Evolutionary conservation across 1,139 yeast species (phyloP), one percentile per base, ranked within the genome.

Genomic region (Blastobotrys arbuscula): DNA sequence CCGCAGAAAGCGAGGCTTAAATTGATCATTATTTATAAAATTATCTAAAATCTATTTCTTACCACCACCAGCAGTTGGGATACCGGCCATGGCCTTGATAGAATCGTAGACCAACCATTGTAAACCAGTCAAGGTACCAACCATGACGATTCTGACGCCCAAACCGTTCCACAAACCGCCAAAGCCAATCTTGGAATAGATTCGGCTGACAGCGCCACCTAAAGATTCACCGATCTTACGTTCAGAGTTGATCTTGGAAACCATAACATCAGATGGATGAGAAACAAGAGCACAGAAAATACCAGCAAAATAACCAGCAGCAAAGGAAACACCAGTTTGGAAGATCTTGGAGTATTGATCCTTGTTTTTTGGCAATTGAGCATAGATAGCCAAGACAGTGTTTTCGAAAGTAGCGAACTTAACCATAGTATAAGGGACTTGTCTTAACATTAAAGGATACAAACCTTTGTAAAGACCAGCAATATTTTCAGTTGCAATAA

Each of bases 241-340:
- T 56, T 85, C 92, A 52, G 84, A 76, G 65, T 86, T 89, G 61
- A 90, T 79, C 76, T 89, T 86, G 48, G 96, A 86, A 35, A 90
- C 97, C 95, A 90, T 83, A 41, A 89, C 96, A 70, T 90, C 97
- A 37, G 97, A 97, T 39, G 97, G 97, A 69, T 90, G 97, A 21
- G 96, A 89, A 18, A 88, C 94, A 49, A 84, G 71, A 21, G 97
- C 97, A 75, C 97, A 89, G 73, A 88, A 80, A 52, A 90, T 82
- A 81, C 97, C 97, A 26, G 97, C 97, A 67, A 89, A 79, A 73
- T 89, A 89, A 68, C 97, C 97, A 68, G 95, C 96, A 50, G 81
- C 74, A 73, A 90, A 90, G 26, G 96, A 86, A 42, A 90, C 95
- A 52, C 96, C 95, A 34, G 96, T 90, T 71, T 90, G 96, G 64